These are phyloP conservation scores for Lathyrus sativus DNA, from an alignment of 306 rosid genomes.

Conservation along the genomic window DNA sequence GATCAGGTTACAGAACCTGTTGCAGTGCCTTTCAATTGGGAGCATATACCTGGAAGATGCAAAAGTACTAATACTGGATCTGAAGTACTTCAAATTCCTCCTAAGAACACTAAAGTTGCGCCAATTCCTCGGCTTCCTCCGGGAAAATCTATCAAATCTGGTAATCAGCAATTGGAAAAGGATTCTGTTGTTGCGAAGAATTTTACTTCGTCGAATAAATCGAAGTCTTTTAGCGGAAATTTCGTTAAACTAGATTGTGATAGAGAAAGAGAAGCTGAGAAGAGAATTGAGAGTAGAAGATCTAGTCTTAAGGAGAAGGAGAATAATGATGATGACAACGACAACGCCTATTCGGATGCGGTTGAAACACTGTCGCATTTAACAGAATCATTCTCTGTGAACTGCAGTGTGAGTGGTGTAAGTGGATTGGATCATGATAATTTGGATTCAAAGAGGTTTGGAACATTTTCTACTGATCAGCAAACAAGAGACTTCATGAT, in stretches of 20 bases:
- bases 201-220: constrained; percentile 31
- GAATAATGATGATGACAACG: constrained; percentile 43
- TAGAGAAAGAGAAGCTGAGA: constrained; percentile 34
- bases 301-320: constrained; percentile 38
- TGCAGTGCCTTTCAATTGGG: constrained; percentile 94
- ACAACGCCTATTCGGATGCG: constrained; percentile 74
- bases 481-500: constrained; percentile 88
- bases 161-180: constrained; percentile 40
- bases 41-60: constrained; percentile 77
- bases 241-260: constrained; percentile 37
- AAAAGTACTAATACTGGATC: constrained; percentile 51
- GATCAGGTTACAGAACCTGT: constrained; percentile 77
- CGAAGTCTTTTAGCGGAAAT: constrained; percentile 41
- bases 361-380: constrained; percentile 54
- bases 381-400: constrained; percentile 65
- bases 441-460: constrained; percentile 48
- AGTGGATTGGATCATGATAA: constrained; percentile 61
- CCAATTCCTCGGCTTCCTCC: constrained; percentile 76
- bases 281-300: constrained; percentile 38
- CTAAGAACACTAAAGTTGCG: constrained; percentile 42
- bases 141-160: constrained; percentile 45
- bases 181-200: constrained; percentile 41
- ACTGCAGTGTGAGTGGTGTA: constrained; percentile 71
- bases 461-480: constrained; percentile 61
- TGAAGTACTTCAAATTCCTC: constrained; percentile 37